phyloP scores from a whole-genome alignment of 2,329 filamentous ascomycete genomes.

The Huntiella omanensis region DNA sequence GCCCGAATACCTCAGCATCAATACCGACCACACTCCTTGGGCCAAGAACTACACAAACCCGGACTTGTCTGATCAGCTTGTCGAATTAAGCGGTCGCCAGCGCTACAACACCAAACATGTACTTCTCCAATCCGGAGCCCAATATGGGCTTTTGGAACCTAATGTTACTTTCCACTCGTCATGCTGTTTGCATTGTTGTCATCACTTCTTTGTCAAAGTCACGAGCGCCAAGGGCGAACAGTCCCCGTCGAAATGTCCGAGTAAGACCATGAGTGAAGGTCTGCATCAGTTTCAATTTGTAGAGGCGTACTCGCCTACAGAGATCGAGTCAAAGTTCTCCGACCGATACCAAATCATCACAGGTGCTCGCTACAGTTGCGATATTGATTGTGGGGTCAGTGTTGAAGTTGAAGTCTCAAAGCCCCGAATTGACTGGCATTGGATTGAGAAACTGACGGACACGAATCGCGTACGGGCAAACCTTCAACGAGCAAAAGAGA shows the following conservation, averaged over 20 bases:
- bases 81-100: constrained; percentile 6
- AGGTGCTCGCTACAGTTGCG: constrained; percentile 11
- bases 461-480: constrained; percentile 24
- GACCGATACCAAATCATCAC: constrained; percentile 10
- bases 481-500: constrained; percentile 21
- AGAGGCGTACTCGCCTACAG: constrained; percentile 5
- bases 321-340: constrained; percentile 2
- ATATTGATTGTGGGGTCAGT: constrained; percentile 8
- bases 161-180: constrained; percentile 5
- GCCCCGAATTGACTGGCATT: constrained; percentile 26
- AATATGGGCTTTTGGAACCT: constrained; percentile 6
- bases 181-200: constrained; percentile 11
- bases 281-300: constrained; percentile 10
- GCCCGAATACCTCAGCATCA: constrained; percentile 10
- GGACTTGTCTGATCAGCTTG: constrained; percentile 3
- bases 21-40: constrained; percentile 5
- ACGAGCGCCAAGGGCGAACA: constrained; percentile 7
- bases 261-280: constrained; percentile 6
- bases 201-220: constrained; percentile 9
- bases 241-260: constrained; percentile 9
- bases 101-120: constrained; percentile 10
- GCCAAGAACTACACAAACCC: constrained; percentile 2
- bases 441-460: constrained; percentile 27
- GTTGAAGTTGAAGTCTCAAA: constrained; percentile 26
- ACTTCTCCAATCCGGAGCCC: constrained; percentile 8